phyloP scores from a whole-genome alignment of 2,329 filamentous ascomycete genomes.

The Fusarium avenaceum region DNA sequence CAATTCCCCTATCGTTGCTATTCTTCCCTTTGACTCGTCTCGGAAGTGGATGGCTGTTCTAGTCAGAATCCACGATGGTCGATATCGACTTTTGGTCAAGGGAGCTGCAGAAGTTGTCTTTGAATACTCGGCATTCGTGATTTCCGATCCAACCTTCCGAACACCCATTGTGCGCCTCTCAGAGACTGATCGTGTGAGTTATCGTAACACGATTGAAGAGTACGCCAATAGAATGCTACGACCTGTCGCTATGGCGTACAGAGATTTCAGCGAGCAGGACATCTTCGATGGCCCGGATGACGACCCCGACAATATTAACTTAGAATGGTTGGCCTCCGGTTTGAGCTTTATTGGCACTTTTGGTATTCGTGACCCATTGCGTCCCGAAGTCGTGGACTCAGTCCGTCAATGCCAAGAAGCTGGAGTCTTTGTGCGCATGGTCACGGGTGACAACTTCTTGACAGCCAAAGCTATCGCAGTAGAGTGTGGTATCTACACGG shows the following conservation, averaged over 20 bases:
- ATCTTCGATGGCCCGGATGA: slow-evolving; percentile 65
- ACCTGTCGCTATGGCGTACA: slow-evolving; percentile 81
- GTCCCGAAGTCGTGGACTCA: slow-evolving; percentile 70
- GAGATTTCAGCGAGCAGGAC: slow-evolving; percentile 79
- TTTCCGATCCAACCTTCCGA: slow-evolving; percentile 60
- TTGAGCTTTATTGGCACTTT: slow-evolving; percentile 80
- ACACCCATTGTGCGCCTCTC: slow-evolving; percentile 49
- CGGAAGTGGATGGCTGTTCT: slow-evolving; percentile 70
- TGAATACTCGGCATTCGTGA: slow-evolving; percentile 58
- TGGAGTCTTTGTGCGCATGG: slow-evolving; percentile 74
- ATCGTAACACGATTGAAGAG: slow-evolving; percentile 54
- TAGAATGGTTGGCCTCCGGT: slow-evolving; percentile 62
- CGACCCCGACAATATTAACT: slow-evolving; percentile 53
- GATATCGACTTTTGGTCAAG: slow-evolving; percentile 67
- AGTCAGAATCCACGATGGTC: slow-evolving; percentile 60
- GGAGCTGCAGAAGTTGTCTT: slow-evolving; percentile 70
- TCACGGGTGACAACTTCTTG: slow-evolving; percentile 65
- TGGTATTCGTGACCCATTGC: slow-evolving; percentile 75
- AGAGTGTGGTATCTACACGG: slow-evolving; percentile 74
- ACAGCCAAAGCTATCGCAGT: slow-evolving; percentile 75
- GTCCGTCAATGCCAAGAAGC: slow-evolving; percentile 72
- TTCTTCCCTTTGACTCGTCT: slow-evolving; percentile 67
- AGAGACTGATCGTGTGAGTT: slow-evolving; percentile 51
- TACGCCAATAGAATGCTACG: slow-evolving; percentile 79
- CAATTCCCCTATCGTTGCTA: slow-evolving; percentile 61